phyloP scores from a whole-genome alignment of 306 rosid species.

The Datisca glomerata region DNA sequence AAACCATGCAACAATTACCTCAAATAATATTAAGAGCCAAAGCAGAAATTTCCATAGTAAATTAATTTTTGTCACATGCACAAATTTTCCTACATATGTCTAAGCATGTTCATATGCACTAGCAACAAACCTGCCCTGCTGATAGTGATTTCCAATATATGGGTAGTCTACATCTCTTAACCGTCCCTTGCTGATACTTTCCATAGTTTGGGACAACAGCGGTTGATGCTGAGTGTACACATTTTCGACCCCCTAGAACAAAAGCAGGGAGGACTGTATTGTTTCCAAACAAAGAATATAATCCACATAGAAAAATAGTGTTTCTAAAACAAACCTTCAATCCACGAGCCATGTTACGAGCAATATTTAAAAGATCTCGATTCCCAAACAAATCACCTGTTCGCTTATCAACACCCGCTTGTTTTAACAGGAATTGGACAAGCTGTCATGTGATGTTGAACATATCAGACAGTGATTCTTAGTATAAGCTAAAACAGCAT shows the following conservation, averaged over 20 bases:
- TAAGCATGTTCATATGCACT: neutral
- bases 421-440: conserved; percentile 91
- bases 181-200: conserved; percentile 84
- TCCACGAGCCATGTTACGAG: conserved; percentile 98
- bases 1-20: no score
- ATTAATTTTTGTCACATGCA: no score
- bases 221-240: conserved; percentile 94
- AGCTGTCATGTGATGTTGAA: conserved; percentile 59
- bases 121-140: conserved; percentile 85
- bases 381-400: conserved; percentile 83
- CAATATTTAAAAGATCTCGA: conserved; percentile 85
- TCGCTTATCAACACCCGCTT: conserved; percentile 93
- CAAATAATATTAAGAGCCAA: no score
- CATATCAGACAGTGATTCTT: no score
- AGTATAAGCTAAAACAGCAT: no score
- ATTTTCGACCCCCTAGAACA: conserved; percentile 77
- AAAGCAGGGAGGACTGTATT: no score
- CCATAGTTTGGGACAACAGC: conserved; percentile 80
- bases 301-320: conserved; percentile 11
- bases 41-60: no score
- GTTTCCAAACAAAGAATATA: conserved; percentile 10
- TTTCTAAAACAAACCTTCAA: conserved; percentile 53
- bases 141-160: conserved; percentile 76
- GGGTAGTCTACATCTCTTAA: conserved; percentile 92
- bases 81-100: no score